phyloP scores from a whole-genome alignment of 805 yeast species.

The Helenozyma baotianmanensis region DNA sequence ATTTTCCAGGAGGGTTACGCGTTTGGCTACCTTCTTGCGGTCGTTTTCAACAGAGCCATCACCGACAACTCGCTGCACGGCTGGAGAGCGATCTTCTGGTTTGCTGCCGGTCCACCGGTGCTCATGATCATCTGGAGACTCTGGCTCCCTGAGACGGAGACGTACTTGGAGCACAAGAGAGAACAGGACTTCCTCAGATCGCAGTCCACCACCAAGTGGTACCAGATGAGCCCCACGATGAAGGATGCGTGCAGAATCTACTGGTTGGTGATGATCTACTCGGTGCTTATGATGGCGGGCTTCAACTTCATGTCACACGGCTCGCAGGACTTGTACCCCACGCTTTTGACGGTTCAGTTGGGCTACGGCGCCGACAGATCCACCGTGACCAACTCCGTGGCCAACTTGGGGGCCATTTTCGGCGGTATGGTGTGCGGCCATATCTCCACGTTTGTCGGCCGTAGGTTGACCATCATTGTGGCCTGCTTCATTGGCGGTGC shows the following conservation, averaged over 20 bases:
- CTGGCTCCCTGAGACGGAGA: conserved; percentile 54
- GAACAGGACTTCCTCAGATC: conserved; percentile 1
- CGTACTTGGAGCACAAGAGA: conserved; percentile 29
- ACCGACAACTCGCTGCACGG: conserved; percentile 41
- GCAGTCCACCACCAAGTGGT: conserved; percentile 8
- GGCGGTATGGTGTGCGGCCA: conserved; percentile 46
- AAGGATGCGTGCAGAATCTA: conserved; percentile 37
- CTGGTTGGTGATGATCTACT: conserved; percentile 58
- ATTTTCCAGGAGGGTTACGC: conserved; percentile 80
- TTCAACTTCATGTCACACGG: conserved; percentile 41
- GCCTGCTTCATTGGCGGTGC: conserved; percentile 36
- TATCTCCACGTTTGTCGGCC: conserved; percentile 31
- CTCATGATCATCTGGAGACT: conserved; percentile 55
- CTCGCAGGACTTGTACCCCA: conserved; percentile 40
- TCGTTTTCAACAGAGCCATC: conserved; percentile 60
- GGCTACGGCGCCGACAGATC: conserved; percentile 27
- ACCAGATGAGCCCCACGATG: conserved; percentile 7
- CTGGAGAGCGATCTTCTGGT: conserved; percentile 69
- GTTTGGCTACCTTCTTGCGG: conserved; percentile 62
- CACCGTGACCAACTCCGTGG: conserved; percentile 38
- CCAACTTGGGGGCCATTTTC: conserved; percentile 38
- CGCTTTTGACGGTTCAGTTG: conserved; percentile 32
- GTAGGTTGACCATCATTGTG: conserved; percentile 30
- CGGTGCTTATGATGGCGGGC: conserved; percentile 45
- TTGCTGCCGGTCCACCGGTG: conserved; percentile 65